Base-by-base conservation (phyloP, 78 protist species). In the Pelomyxa schiedti region DNA sequence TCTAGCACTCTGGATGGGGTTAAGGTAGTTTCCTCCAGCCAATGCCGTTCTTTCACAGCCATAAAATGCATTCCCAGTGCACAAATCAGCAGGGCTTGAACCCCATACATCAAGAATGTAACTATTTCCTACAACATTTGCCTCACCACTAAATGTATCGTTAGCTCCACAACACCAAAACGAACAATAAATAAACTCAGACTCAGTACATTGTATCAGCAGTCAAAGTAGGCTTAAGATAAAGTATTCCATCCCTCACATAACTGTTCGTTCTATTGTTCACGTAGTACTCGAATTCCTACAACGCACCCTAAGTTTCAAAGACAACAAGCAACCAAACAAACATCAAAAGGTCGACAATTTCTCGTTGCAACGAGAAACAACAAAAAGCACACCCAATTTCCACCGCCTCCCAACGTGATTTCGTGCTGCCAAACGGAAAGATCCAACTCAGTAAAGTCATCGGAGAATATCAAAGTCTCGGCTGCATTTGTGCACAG, bases 371-470 rank as follows among this genome's bases (percentile, higher is more conserved):
- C 24, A 52, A 52, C 63, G 63, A n/a, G 63, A 52, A n/a, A n/a
- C 24, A 52, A 52, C 24, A 24, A 52, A 52, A 52, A 52, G 24
- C 24, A 52, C 63, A 52, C 36, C 28, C 69, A 32, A 42, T 47
- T 74, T 6, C 78, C 78, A 16, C 78, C 78, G 41, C 73, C 78
- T 6, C 28, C 2, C 40, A 7, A 1, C 38, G 74, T 74, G 32
- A 74, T 16, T 40, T 74, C 70, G 4, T 9, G 74, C 47, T 74
- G 22, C 78, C 78, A 74, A 9, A 16, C 32, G 72, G n/a, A 1
- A n/a, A 53, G 24, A 22, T 73, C 77, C 3, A 53, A 30, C 72
- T 0, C 22, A 42, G 42, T 26, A 26, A 53, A 73, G 69, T 73
- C 77, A 3, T 73, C 71, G 1, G 1, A 24, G 63, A 52, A 52